Evolutionary conservation across 1,284 basidiomycete species (phyloP), one percentile per base, ranked within the genome.

Genomic region (Apiotrichum sp.): DNA sequence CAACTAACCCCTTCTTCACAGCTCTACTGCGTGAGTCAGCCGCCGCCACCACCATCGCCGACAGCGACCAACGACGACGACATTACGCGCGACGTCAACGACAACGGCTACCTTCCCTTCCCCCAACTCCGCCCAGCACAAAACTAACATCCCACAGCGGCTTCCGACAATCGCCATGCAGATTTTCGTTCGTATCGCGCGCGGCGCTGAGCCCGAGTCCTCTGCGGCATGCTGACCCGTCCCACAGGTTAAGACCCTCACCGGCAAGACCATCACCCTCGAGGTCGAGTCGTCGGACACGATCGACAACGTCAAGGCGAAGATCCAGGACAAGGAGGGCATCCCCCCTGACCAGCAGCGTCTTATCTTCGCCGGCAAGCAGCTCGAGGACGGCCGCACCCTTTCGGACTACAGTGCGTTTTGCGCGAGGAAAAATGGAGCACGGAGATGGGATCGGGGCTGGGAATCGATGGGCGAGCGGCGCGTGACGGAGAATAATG

Each of bases 351-450:
- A 93, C 79, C 90, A 93, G 78, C 90, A 93, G 75, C 88, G 90
- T 70, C 83, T 93, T 65, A 95, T 95, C 79, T 95, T 93, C 68
- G 90, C 89, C 64, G 89, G 91, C 66, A 95, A 93, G 83, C 91
- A 95, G 78, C 87, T 97, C 66, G 93, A 96, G 80, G 93, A 97
- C 77, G 93, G 93, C 60, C 87, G 92, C 71, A 96, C 92, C 43
- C 82, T 96, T 58, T 86, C 83, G 69, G 93, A 96, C 81, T 96
- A 96, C 82, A 95, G 73, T 74, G 68, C 59, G 73, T 72, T 43
- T 45, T 29, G 33, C 29, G 43, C 22, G 22, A 22, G 22, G 22
- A 22, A 22, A 22, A 22, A 22, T 22, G 22, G 22, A 50, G n/a
- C 34, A 31, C 6, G 16, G 47, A 55, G 39, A 16, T 6, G 41